Evolutionary conservation across 164 flowering plant genomes (phyloP).

Genomic region (Euptelea pleiosperma): DNA sequence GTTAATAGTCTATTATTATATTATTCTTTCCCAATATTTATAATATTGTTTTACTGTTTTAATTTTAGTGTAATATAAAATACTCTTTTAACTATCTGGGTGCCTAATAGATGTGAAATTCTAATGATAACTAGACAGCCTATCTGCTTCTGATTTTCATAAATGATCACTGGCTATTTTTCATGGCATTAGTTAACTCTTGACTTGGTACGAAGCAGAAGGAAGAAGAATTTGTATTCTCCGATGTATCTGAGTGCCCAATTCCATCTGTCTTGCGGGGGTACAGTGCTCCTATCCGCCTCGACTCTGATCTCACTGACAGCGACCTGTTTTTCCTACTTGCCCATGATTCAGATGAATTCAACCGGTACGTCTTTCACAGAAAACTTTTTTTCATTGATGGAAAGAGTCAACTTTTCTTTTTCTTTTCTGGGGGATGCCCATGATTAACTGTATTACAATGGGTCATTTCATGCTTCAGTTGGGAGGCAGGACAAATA

Average conservation of each 20-base stretch:
- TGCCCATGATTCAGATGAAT: slow-evolving; percentile 84
- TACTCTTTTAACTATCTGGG: no score
- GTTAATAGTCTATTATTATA: no score
- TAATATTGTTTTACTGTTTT: no score
- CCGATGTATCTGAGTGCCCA: slow-evolving; percentile 64
- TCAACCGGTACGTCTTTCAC: slow-evolving; percentile 60
- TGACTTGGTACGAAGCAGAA: slow-evolving; percentile 56
- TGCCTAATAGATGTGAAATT: no score
- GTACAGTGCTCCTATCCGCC: slow-evolving; percentile 78
- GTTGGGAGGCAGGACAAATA: slow-evolving; percentile 89
- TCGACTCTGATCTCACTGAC: slow-evolving; percentile 73
- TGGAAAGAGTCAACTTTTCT: no score
- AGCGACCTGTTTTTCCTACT: slow-evolving; percentile 77
- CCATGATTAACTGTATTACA: not conserved
- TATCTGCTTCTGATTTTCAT: no score
- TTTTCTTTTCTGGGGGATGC: no score
- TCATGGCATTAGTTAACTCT: no score
- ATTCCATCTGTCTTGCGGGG: slow-evolving; percentile 80
- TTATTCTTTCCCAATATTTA: no score
- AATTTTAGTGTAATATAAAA: no score
- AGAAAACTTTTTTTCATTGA: not conserved
- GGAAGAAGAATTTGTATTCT: slow-evolving; percentile 83
- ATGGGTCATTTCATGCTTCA: slow-evolving; percentile 26
- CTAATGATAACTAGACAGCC: no score
- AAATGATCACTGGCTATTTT: no score